Evolutionary conservation across 2,329 filamentous ascomycete species (phyloP), one percentile per base, ranked within the genome.

Genomic region (Sporothrix globosa): DNA sequence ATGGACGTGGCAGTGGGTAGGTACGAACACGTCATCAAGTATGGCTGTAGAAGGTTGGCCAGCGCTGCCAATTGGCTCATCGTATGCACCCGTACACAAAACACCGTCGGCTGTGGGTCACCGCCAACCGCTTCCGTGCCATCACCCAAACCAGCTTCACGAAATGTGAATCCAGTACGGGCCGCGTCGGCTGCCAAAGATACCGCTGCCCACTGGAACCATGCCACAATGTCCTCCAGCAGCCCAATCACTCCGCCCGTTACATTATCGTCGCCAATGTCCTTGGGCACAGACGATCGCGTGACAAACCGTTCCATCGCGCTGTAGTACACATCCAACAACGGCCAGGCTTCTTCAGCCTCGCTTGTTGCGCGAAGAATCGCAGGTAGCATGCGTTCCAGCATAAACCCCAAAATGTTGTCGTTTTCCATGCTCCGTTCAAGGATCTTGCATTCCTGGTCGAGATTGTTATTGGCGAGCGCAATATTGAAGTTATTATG

Each of bases 401-500:
- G 69, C 70, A 85, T 77, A 73, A 88, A 88, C 0, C 76, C 76
- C 58, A 82, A 75, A 30, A 88, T 81, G 24, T 48, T n/a, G 6
- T 72, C 61, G 53, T 84, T 80, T n/a, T 76, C 78, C 82, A 88
- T 83, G n/a, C 84, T 84, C 69, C 79, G 79, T 48, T 77, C 77
- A 24, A 88, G 74, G 67, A 87, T 82, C 5, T 70, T 74, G 39
- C 80, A 77, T 74, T 88, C 84, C 6, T 83, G 80, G 6, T 75
- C 75, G n/a, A 88, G 79, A 67, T 80, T 82, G 70, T 83, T 79
- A 70, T 84, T 84, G 56, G 82, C 81, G 2, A 88, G 76, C 0
- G 85, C 84, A 68, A 84, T 78, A 75, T 87, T 87, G 76, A 87
- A 87, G 76, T 84, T 87, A 73, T 85, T 85, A 75, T 83, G 84